Percentiles rank a stretch among this genome's conserved stretches.
Conservation (phyloP, 2,329 filamentous ascomycete species). For the Pestalotiopsis sp. region DNA sequence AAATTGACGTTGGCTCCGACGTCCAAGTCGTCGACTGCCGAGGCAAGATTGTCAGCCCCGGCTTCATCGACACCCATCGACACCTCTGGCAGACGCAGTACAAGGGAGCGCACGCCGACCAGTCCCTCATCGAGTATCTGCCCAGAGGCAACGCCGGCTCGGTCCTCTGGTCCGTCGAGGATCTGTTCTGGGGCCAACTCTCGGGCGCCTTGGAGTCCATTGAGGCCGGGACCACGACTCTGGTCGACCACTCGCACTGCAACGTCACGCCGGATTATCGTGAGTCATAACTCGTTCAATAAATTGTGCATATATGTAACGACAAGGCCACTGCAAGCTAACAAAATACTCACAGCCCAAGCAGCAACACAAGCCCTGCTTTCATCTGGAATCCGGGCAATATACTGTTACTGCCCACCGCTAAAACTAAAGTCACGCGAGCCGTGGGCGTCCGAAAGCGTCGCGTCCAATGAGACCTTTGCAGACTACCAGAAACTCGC, state of each 20-base stretch:
- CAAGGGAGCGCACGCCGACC: conserved; percentile 28
- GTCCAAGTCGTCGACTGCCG: conserved; percentile 41
- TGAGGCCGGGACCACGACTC: conserved; percentile 44
- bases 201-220: conserved; percentile 42
- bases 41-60: conserved; percentile 41
- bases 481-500: conserved; percentile 37
- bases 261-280: conserved; percentile 33
- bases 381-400: conserved; percentile 46
- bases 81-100: conserved; percentile 43
- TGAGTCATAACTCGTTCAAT: conserved; percentile 19
- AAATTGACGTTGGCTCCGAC: not conserved
- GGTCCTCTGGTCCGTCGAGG: conserved; percentile 39
- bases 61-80: conserved; percentile 46
- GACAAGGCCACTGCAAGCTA: not conserved
- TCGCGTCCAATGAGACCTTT: conserved; percentile 39
- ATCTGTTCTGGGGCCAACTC: conserved; percentile 50
- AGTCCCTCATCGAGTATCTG: conserved; percentile 28
- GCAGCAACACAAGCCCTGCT: conserved; percentile 42
- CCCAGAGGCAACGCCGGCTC: conserved; percentile 38
- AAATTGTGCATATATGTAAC: not conserved
- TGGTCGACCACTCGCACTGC: conserved; percentile 41
- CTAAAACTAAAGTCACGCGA: conserved; percentile 31
- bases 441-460: conserved; percentile 27
- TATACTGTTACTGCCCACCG: conserved; percentile 45
- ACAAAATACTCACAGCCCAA: conserved; percentile 21